Conservation (phyloP, 2,329 filamentous ascomycete genomes). For the Fusarium tjaetaba region DNA sequence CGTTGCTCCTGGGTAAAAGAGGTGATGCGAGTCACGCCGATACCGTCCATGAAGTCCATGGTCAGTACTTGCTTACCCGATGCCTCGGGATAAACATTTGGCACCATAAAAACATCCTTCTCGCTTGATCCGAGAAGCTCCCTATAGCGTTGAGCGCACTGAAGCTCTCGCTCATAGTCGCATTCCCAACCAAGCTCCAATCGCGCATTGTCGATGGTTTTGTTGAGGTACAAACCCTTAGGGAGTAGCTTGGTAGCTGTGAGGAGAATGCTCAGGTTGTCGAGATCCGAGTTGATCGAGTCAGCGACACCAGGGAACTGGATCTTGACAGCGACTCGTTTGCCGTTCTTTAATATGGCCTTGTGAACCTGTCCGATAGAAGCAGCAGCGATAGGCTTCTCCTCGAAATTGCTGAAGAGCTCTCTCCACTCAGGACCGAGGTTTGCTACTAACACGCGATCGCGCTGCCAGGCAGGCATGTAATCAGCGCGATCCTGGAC, state of each 20-base stretch:
- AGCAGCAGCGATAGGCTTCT: slow-evolving; percentile 91
- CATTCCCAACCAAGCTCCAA: slow-evolving; percentile 96
- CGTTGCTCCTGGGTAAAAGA: slow-evolving; percentile 83
- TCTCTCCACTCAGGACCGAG: slow-evolving; percentile 86
- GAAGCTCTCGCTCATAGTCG: slow-evolving; percentile 90
- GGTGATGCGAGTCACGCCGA: slow-evolving; percentile 83
- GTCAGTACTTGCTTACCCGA: slow-evolving; percentile 89
- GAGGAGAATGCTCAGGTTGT: slow-evolving; percentile 89
- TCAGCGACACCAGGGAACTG: slow-evolving; percentile 96
- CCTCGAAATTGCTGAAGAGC: slow-evolving; percentile 85
- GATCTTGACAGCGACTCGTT: slow-evolving; percentile 90
- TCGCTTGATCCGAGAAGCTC: slow-evolving; percentile 72
- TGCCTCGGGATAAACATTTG: slow-evolving; percentile 79
- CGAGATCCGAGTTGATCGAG: slow-evolving; percentile 96
- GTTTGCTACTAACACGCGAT: slow-evolving; percentile 82
- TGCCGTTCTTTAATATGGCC: slow-evolving; percentile 78
- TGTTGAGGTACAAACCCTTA: slow-evolving; percentile 92
- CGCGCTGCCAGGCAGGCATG: slow-evolving; percentile 93
- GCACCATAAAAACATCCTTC: slow-evolving; percentile 78
- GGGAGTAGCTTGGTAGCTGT: slow-evolving; percentile 91
- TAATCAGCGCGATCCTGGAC: slow-evolving; percentile 98
- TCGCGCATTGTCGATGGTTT: slow-evolving; percentile 95
- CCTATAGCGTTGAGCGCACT: slow-evolving; percentile 80
- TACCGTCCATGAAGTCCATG: slow-evolving; percentile 89
- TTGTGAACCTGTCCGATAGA: slow-evolving; percentile 97